Conservation (phyloP, 163 green algal species). For the Volvox carteri region DNA sequence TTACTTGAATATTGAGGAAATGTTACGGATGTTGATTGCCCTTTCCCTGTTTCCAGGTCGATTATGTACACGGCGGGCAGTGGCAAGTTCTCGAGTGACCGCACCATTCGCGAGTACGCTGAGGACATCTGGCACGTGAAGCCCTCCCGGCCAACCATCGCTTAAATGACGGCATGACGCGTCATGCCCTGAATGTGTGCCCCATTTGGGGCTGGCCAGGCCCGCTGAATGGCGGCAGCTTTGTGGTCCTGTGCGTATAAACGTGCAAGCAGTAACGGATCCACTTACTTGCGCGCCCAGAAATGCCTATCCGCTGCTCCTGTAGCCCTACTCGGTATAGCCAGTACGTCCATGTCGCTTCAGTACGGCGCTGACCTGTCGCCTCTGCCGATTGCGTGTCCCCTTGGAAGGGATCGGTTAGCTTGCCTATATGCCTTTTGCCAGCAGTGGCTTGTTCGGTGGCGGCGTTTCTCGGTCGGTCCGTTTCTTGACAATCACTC, state of each 20-base stretch:
- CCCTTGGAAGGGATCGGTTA: background rate
- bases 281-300: background rate
- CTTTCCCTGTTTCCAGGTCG: too few species aligned
- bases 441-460: background rate
- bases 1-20: too few species aligned
- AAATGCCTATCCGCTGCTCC: background rate
- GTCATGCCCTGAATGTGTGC: background rate
- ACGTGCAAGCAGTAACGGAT: background rate
- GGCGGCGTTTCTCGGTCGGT: background rate
- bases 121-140: slow-evolving; percentile 77
- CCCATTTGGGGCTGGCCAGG: too few species aligned
- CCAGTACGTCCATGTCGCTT: too few species aligned
- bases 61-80: slow-evolving; percentile 96
- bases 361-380: background rate
- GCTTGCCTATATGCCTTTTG: background rate
- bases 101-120: slow-evolving; percentile 97
- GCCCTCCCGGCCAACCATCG: slow-evolving; percentile 48
- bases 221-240: too few species aligned
- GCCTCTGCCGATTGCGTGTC: background rate
- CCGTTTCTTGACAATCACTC: background rate
- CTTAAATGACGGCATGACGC: background rate
- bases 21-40: too few species aligned
- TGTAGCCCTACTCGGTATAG: too few species aligned
- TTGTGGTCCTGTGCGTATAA: background rate
- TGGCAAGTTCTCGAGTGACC: slow-evolving; percentile 97